Evolutionary conservation across 1,139 yeast species (phyloP).

Genomic region (Martiniozyma asiatica): DNA sequence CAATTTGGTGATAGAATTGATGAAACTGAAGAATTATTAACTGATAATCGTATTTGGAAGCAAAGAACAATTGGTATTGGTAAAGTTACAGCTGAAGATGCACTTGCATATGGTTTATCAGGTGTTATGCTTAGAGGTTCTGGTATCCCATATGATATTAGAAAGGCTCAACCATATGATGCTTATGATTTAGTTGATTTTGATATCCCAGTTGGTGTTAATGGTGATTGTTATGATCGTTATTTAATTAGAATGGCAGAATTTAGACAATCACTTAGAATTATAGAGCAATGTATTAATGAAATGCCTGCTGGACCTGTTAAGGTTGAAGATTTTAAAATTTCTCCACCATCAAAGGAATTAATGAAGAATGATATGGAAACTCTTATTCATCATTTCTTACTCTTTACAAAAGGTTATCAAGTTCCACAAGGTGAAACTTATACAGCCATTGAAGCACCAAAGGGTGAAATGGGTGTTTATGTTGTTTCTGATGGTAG

Average conservation of each 20-base stretch:
- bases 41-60: constrained; percentile 90
- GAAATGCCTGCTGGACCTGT: constrained; percentile 91
- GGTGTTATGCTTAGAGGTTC: constrained; percentile 91
- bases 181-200: constrained; percentile 82
- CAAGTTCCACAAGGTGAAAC: constrained; percentile 89
- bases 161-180: constrained; percentile 84
- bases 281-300: constrained; percentile 81
- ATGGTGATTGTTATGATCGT: constrained; percentile 89
- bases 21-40: constrained; percentile 79
- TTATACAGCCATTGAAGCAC: constrained; percentile 86
- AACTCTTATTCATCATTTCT: constrained; percentile 80
- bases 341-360: constrained; percentile 71
- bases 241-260: constrained; percentile 83
- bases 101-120: constrained; percentile 65
- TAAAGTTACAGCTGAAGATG: constrained; percentile 74
- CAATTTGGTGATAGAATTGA: constrained; percentile 90
- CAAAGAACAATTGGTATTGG: constrained; percentile 79
- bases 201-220: constrained; percentile 74
- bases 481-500: constrained; percentile 82
- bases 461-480: constrained; percentile 93
- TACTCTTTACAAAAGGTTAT: constrained; percentile 79
- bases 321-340: constrained; percentile 82
- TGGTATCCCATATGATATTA: constrained; percentile 77
- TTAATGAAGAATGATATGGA: constrained; percentile 91
- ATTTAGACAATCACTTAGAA: constrained; percentile 82